These are phyloP conservation scores for Microdochium paspali DNA, from an alignment of 2,329 filamentous ascomycete genomes.

Conservation along the genomic window DNA sequence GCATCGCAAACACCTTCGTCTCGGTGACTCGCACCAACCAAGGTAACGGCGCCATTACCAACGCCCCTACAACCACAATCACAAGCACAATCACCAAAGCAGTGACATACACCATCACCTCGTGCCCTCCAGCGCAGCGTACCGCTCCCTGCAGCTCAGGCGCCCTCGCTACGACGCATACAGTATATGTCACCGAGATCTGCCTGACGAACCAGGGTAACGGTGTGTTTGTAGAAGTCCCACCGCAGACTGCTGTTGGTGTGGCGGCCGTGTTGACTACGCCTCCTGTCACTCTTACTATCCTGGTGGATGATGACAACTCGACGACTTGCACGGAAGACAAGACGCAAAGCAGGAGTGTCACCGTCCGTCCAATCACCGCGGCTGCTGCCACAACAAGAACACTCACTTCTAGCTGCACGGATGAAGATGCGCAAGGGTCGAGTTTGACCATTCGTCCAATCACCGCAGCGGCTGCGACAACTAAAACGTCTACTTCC, in stretches of 20 bases:
- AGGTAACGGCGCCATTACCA: neutral
- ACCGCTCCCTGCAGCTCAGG: neutral
- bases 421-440: neutral
- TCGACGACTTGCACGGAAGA: neutral
- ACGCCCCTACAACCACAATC: conserved; percentile 2
- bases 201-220: neutral
- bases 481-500: no score
- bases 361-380: conserved; percentile 5
- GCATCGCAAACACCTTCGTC: neutral
- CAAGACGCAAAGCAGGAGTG: conserved; percentile 3
- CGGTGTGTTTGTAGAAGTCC: neutral
- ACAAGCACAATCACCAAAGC: conserved; percentile 10
- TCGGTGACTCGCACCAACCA: neutral
- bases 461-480: neutral
- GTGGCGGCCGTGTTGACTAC: neutral
- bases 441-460: neutral
- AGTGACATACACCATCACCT: conserved; percentile 11
- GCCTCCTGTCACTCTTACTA: neutral
- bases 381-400: neutral
- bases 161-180: neutral
- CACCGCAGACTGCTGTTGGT: neutral
- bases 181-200: neutral
- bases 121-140: neutral
- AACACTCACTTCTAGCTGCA: neutral
- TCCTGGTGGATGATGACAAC: neutral